Evolutionary conservation across 1,139 yeast species (phyloP).

Genomic region (Suhomyces panamericanus): DNA sequence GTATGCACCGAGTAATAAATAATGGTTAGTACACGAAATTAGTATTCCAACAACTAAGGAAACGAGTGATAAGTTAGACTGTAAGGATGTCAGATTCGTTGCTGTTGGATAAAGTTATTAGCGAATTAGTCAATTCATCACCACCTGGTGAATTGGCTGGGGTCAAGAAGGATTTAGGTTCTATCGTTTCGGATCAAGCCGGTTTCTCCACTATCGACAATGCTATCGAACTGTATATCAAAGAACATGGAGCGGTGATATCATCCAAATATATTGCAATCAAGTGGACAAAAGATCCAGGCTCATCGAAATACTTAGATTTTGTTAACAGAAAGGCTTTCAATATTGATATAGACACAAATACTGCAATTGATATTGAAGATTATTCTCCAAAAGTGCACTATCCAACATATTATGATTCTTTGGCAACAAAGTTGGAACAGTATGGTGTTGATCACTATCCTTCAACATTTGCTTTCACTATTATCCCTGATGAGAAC

Average conservation of each 20-base stretch:
- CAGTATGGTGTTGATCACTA: conserved; percentile 50
- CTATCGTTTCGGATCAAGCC: conserved; percentile 25
- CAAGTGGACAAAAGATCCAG: conserved; percentile 32
- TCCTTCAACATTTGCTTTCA: conserved; percentile 53
- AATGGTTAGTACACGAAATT: background rate
- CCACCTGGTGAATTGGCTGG: conserved; percentile 45
- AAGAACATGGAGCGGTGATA: conserved; percentile 32
- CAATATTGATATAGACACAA: conserved; percentile 57
- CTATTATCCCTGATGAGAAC: conserved; percentile 38
- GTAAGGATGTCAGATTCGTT: conserved; percentile 7
- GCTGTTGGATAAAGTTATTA: conserved; percentile 29
- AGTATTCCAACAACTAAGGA: too few relatives aligned
- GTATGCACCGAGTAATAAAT: background rate
- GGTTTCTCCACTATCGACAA: conserved; percentile 22
- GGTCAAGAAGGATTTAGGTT: conserved; percentile 27
- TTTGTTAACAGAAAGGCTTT: conserved; percentile 49
- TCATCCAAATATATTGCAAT: conserved; percentile 37
- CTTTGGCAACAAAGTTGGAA: conserved; percentile 31
- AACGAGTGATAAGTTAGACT: background rate
- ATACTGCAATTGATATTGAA: conserved; percentile 54
- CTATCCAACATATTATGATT: conserved; percentile 34
- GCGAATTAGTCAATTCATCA: conserved; percentile 37
- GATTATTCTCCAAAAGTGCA: conserved; percentile 25
- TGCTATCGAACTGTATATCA: conserved; percentile 32
- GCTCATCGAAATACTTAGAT: conserved; percentile 42